These are phyloP conservation scores for Morella rubra DNA, from an alignment of 306 rosid species.

Conservation along the genomic window DNA sequence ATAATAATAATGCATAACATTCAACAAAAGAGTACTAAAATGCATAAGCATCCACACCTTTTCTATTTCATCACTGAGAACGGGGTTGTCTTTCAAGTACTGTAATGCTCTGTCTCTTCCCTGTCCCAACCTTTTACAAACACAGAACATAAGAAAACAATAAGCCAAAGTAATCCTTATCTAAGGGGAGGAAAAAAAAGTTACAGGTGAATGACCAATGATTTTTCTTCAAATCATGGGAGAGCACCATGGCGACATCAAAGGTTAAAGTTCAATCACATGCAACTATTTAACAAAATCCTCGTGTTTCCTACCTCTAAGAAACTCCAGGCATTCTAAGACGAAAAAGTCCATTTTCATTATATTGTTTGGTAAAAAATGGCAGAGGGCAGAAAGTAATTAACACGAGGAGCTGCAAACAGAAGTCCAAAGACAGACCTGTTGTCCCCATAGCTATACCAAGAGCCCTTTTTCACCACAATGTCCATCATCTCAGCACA, in stretches of 20 bases:
- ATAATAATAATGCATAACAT: slow-evolving; percentile 14
- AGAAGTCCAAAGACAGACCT: slow-evolving; percentile 50
- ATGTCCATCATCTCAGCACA: slow-evolving; percentile 90
- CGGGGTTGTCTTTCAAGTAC: slow-evolving; percentile 75
- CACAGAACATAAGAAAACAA: slow-evolving; percentile 16
- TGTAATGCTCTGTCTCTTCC: slow-evolving; percentile 93
- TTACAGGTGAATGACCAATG: not conserved
- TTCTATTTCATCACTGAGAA: slow-evolving; percentile 78
- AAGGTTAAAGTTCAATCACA: not conserved
- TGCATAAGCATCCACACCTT: slow-evolving; percentile 53
- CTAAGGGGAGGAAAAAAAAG: not conserved
- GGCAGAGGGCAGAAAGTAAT: not conserved
- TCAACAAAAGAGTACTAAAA: slow-evolving; percentile 12
- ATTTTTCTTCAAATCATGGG: not conserved
- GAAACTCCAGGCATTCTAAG: not conserved
- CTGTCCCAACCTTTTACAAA: slow-evolving; percentile 78
- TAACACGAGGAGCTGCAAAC: slow-evolving; percentile 19
- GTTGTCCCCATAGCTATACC: slow-evolving; percentile 94
- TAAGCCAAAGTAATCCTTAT: slow-evolving; percentile 15
- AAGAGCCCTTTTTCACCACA: slow-evolving; percentile 82
- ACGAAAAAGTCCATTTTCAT: not conserved
- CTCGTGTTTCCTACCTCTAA: not conserved
- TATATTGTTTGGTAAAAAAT: too few species aligned
- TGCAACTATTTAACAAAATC: not conserved
- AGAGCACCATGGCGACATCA: not conserved